These are phyloP conservation scores for Salisapilia sapeloensis DNA, from an alignment of 352 stramenopile genomes.

Conservation along the genomic window DNA sequence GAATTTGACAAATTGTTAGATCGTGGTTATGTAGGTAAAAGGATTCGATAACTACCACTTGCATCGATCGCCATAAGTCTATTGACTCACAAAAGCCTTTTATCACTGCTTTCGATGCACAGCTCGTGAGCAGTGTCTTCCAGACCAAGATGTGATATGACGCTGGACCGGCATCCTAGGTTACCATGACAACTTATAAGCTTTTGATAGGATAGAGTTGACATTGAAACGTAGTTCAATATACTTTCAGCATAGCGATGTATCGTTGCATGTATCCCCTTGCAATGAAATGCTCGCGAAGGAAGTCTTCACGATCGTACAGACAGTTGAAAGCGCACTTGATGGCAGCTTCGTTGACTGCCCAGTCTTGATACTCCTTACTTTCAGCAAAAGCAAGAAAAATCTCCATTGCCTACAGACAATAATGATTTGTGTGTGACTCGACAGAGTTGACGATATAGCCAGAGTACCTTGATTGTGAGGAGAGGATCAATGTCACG, in stretches of 20 bases:
- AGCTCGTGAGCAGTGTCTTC: slow-evolving; percentile 35
- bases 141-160: slow-evolving; percentile 36
- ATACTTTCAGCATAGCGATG: slow-evolving; percentile 8
- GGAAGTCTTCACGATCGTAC: slow-evolving; percentile 36
- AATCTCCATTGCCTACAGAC: slow-evolving; percentile 12
- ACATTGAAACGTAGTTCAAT: slow-evolving; percentile 1
- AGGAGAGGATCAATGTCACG: slow-evolving; percentile 37
- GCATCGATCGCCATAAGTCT: slow-evolving; percentile 21
- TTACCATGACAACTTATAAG: neutral
- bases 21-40: neutral
- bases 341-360: slow-evolving; percentile 25
- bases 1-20: neutral
- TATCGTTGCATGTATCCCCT: slow-evolving; percentile 9
- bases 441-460: neutral
- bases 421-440: neutral
- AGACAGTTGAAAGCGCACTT: slow-evolving; percentile 60
- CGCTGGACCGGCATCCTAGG: slow-evolving; percentile 5
- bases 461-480: slow-evolving; percentile 11
- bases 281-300: slow-evolving; percentile 10
- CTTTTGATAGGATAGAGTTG: too few relatives aligned
- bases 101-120: slow-evolving; percentile 15
- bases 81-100: slow-evolving; percentile 9
- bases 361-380: slow-evolving; percentile 2
- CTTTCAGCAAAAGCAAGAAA: slow-evolving; percentile 13
- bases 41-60: slow-evolving; percentile 12